Conservation (phyloP, 2,329 filamentous ascomycete genomes). For the Ophiostoma sp. region DNA sequence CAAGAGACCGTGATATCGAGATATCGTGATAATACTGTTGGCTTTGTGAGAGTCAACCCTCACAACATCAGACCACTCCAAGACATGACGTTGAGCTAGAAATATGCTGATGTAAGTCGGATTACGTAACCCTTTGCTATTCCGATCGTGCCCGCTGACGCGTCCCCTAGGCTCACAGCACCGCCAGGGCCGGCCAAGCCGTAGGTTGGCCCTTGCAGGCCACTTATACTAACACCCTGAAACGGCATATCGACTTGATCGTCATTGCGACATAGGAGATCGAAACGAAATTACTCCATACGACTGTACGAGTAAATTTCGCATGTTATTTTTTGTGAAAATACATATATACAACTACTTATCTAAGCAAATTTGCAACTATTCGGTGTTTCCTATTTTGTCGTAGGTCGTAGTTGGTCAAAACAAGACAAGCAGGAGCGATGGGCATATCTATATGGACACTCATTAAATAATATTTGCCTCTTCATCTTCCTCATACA, state of each 20-base stretch:
- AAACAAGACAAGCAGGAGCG: not conserved
- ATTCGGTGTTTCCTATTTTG: not conserved
- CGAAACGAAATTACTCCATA: not conserved
- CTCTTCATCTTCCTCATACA: not conserved
- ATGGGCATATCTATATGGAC: not conserved
- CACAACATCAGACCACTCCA: not conserved
- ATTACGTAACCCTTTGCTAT: not conserved
- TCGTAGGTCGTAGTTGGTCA: not conserved
- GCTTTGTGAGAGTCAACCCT: not conserved
- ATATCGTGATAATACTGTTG: not conserved
- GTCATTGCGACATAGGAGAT: not conserved
- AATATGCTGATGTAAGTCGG: not conserved
- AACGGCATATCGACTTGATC: not conserved
- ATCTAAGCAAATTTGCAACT: not conserved
- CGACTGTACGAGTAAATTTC: not conserved
- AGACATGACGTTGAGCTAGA: not conserved
- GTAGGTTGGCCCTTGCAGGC: not conserved
- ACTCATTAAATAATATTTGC: not conserved
- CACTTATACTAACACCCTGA: conserved; percentile 5
- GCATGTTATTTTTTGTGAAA: not conserved
- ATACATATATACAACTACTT: not conserved
- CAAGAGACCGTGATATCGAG: not conserved
- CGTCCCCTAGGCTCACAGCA: not conserved
- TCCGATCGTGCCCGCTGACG: conserved; percentile 4
- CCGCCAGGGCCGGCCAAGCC: not conserved